Percentiles rank a stretch among this genome's conserved stretches.
phyloP scores from a whole-genome alignment of 2,329 filamentous ascomycete species.

The Ceratocystiopsis sp. region DNA sequence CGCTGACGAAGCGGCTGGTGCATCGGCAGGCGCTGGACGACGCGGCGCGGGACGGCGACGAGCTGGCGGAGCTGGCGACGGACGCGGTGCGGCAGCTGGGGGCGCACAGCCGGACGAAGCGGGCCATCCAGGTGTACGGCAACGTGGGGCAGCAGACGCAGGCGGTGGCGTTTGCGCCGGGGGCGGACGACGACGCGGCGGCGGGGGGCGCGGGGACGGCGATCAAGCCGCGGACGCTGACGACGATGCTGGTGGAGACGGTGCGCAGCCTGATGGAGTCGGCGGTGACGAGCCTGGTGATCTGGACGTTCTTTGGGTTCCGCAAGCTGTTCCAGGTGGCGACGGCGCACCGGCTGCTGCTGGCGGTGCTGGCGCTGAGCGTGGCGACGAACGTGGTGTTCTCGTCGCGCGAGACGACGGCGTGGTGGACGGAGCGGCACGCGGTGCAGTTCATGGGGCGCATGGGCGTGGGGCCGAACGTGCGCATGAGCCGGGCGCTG shows the following conservation, averaged over 20 bases:
- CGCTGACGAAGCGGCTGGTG: slow-evolving; percentile 40
- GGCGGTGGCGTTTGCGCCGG: slow-evolving; percentile 41
- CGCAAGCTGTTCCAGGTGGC: slow-evolving; percentile 49
- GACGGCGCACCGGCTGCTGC: slow-evolving; percentile 57
- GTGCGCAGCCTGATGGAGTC: slow-evolving; percentile 58
- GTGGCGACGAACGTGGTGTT: slow-evolving; percentile 57
- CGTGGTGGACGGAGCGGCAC: slow-evolving; percentile 75
- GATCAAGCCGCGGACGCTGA: slow-evolving; percentile 44
- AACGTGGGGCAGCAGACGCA: slow-evolving; percentile 53
- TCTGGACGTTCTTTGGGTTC: slow-evolving; percentile 54
- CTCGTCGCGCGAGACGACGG: slow-evolving; percentile 52
- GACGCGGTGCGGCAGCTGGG: slow-evolving; percentile 64
- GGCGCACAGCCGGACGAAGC: slow-evolving; percentile 55
- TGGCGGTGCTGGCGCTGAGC: slow-evolving; percentile 52
- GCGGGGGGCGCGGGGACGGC: slow-evolving; percentile 12
- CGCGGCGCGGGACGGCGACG: slow-evolving; percentile 52
- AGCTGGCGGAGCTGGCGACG: slow-evolving; percentile 57
- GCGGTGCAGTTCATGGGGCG: slow-evolving; percentile 67
- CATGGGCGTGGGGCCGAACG: slow-evolving; percentile 63
- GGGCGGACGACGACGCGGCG: slow-evolving; percentile 12
- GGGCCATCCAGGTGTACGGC: slow-evolving; percentile 66
- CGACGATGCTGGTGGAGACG: slow-evolving; percentile 55
- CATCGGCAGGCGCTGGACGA: slow-evolving; percentile 61
- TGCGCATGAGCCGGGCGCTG: slow-evolving; percentile 69
- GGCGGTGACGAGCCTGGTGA: slow-evolving; percentile 56